Conservation (phyloP, 2,329 filamentous ascomycete genomes). For the Parastagonospora avenae region DNA sequence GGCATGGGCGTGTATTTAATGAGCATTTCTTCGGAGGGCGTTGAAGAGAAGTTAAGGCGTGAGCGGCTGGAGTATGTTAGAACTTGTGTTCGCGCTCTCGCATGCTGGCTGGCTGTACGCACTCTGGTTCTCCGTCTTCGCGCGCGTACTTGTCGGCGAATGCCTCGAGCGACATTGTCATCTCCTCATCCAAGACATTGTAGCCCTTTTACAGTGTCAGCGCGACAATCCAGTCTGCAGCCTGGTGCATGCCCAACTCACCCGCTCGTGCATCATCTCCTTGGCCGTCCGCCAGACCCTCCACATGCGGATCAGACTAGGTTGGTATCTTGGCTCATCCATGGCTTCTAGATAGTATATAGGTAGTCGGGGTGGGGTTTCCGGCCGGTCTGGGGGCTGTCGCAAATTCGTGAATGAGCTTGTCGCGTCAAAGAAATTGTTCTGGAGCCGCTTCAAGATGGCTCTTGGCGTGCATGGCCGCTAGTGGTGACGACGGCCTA, state of each 20-base stretch:
- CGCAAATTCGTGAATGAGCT: conserved; percentile 13
- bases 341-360: conserved; percentile 22
- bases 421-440: conserved; percentile 41
- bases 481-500: conserved; percentile 14
- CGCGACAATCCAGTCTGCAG: conserved; percentile 14
- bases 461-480: conserved; percentile 28
- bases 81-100: background rate
- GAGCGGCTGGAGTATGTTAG: conserved; percentile 65
- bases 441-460: conserved; percentile 11
- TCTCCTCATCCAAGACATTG: conserved; percentile 85
- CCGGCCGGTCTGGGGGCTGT: conserved; percentile 10
- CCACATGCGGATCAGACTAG: conserved; percentile 71
- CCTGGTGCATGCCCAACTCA: conserved; percentile 55
- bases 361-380: conserved; percentile 8
- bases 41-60: conserved; percentile 85
- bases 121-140: conserved; percentile 77
- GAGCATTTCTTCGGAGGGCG: conserved; percentile 83
- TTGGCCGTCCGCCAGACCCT: conserved; percentile 91
- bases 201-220: conserved; percentile 71
- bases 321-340: conserved; percentile 34
- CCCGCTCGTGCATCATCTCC: conserved; percentile 91
- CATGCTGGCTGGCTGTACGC: conserved; percentile 43
- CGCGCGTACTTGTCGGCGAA: conserved; percentile 77
- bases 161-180: conserved; percentile 81
- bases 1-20: conserved; percentile 78